phyloP scores from a whole-genome alignment of 2,329 filamentous ascomycete species.

The Arthrinium phaeospermum region DNA sequence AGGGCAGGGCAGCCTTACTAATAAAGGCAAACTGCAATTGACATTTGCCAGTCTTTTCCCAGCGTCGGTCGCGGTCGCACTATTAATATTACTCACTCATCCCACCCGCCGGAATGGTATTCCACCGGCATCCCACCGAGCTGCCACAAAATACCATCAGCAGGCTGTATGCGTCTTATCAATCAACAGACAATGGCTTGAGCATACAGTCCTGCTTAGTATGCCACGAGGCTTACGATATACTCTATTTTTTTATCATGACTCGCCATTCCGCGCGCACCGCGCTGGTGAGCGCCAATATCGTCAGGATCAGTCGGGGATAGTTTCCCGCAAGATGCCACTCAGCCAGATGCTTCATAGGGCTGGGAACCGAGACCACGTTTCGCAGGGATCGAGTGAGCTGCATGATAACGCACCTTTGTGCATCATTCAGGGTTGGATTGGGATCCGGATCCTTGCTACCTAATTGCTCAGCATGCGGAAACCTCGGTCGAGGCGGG shows the following conservation, averaged over 20 bases:
- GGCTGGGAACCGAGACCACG: neutral
- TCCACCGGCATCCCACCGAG: neutral
- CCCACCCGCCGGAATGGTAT: neutral
- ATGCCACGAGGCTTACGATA: neutral
- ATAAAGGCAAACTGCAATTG: neutral
- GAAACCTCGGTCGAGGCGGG: neutral
- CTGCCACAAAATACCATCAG: neutral
- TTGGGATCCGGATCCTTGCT: neutral
- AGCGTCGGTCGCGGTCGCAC: neutral
- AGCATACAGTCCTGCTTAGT: neutral
- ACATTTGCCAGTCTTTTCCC: neutral
- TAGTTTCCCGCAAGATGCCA: neutral
- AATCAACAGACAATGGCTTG: neutral
- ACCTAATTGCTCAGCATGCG: neutral
- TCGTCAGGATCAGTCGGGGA: neutral
- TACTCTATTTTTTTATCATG: neutral
- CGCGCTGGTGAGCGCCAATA: too few relatives aligned
- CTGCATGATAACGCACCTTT: neutral
- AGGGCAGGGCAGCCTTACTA: neutral
- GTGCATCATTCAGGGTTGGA: neutral
- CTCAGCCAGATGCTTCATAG: neutral
- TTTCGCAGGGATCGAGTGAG: neutral
- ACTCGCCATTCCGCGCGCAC: neutral
- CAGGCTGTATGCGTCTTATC: neutral
- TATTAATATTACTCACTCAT: neutral